Evolutionary conservation across 495 filamentous ascomycete species (phyloP), one percentile per base, ranked within the genome.

Genomic region (Xylaria longipes): DNA sequence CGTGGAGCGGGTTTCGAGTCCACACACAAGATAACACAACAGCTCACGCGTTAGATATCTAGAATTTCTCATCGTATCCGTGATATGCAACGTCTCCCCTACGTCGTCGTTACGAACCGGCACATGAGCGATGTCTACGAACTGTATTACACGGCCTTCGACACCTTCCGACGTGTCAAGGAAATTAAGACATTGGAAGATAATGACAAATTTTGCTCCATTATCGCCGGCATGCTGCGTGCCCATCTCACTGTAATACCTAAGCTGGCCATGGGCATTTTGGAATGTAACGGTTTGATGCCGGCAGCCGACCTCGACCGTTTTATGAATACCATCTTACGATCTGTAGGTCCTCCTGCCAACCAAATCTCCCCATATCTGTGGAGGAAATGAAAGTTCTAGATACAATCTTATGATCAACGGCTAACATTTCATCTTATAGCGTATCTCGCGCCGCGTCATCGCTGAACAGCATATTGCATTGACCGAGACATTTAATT

Each of bases 391-490:
- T 8, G 54, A 41, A 46, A 73, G 43, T 3, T 61, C 56, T 54
- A 50, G 56, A 69, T 8, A 57, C 14, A 50, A 56, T 11, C 4
- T 3, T 7, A 7, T 29, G 33, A 39, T 31, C 9, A 33, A 17
- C 5, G 35, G 45, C 68, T 54, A 64, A 52, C 27, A 27, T 15
- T 8, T 54, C 66, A 43, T 73, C 63, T 54, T 52, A 63, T 70
- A 97, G 91, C 89, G 96, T 68, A 99, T 99, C 68, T 97, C 94
- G 39, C 91, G 96, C 62, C 90, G 96, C 46, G 95, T 98, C 64
- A 99, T 99, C 77, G 96, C 95, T 45, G 96, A 99, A 81, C 96
- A 98, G 74, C 96, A 99, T 75, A 88, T 99, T 35, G 94, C 96
- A 8, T 87, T 99, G n/a, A 97, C 94, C 17, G 95, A 98, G 75